Percentiles rank a stretch among this genome's conserved stretches.
Evolutionary conservation across 2,329 filamentous ascomycete species (phyloP).

Genomic region (Cucurbitaria berberidis): DNA sequence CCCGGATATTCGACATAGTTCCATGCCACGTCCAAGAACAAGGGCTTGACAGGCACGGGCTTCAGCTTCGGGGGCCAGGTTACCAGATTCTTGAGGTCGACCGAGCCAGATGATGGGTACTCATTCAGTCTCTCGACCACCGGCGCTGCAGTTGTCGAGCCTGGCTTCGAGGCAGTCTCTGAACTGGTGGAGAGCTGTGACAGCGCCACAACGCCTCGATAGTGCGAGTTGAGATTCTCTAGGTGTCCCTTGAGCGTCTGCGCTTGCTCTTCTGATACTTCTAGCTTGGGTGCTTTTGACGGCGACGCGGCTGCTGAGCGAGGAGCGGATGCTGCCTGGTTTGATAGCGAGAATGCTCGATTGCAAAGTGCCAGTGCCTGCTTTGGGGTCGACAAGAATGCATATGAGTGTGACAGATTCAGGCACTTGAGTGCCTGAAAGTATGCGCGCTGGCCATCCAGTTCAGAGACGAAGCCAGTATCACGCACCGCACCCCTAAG

Average conservation of each 20-base stretch:
- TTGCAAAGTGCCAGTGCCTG: conserved; percentile 87
- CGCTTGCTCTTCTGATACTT: conserved; percentile 66
- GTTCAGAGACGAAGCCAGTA: conserved; percentile 72
- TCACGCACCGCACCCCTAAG: conserved; percentile 90
- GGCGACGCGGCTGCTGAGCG: conserved; percentile 39
- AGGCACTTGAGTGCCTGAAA: conserved; percentile 90
- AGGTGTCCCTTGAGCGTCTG: conserved; percentile 67
- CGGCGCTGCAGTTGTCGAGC: conserved; percentile 59
- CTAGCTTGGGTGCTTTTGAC: conserved; percentile 67
- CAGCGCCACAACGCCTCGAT: conserved; percentile 85
- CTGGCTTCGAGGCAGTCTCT: conserved; percentile 54
- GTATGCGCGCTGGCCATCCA: conserved; percentile 80
- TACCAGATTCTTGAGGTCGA: conserved; percentile 81
- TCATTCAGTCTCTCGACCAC: conserved; percentile 76
- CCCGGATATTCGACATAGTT: conserved; percentile 95
- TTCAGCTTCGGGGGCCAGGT: conserved; percentile 84
- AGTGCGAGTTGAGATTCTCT: conserved; percentile 75
- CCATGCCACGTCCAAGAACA: conserved; percentile 96
- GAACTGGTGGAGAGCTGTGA: conserved; percentile 65
- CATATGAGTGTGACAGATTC: conserved; percentile 84
- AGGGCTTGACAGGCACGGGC: conserved; percentile 86
- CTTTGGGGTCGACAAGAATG: conserved; percentile 71
- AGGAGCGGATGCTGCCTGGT: conserved; percentile 55
- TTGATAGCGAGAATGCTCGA: conserved; percentile 69
- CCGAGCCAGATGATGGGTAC: conserved; percentile 70